Base-by-base conservation (phyloP, 306 rosid genomes). In the Geum urbanum region DNA sequence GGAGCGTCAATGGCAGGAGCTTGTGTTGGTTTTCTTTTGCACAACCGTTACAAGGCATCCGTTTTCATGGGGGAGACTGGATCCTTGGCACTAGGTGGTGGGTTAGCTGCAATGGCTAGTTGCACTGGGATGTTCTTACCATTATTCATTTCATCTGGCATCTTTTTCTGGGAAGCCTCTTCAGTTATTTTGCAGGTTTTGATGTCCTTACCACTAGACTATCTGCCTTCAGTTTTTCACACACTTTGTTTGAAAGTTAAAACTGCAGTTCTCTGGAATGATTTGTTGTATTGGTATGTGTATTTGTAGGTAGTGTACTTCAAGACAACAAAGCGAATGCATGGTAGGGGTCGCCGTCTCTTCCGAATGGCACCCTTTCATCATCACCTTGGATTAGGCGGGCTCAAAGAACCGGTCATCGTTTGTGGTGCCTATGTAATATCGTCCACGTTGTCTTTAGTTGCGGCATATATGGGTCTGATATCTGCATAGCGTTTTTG, bases 1-100 rank as follows among this genome's bases (percentile, higher is more conserved):
- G 98, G 98, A 76, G 97, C 95, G 69, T 94, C 98, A 75, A 90
- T 94, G 98, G 96, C 97, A 59, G 98, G 98, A 81, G 90, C 98
- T 58, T 94, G 98, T 80, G 94, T 85, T 64, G 98, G 98, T 65
- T 94, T 94, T 85, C 98, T 94, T 76, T 81, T 90, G 77, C 89
- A 94, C 88, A 90, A 94, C 76, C 85, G 97, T 68, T 84, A 86
- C 83, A 94, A 76, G 76, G 98, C 98, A 52, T 94, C 97, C 20
- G 70, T 94, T 49, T 81, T 85, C 70, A 94, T 94, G 98, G 98
- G 98, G 46, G 85, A 83, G 45, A 84, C 87, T 4, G 97, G 98
- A 71, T 94, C 98, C 69, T 80, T 94, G 84, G 98, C 97, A 61
- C 86, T 94, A 15, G 98, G 97, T 10, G 96, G 86, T 44, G 98